These are phyloP conservation scores for Cladosporium velox DNA, from an alignment of 2,329 filamentous ascomycete genomes.

Conservation along the genomic window DNA sequence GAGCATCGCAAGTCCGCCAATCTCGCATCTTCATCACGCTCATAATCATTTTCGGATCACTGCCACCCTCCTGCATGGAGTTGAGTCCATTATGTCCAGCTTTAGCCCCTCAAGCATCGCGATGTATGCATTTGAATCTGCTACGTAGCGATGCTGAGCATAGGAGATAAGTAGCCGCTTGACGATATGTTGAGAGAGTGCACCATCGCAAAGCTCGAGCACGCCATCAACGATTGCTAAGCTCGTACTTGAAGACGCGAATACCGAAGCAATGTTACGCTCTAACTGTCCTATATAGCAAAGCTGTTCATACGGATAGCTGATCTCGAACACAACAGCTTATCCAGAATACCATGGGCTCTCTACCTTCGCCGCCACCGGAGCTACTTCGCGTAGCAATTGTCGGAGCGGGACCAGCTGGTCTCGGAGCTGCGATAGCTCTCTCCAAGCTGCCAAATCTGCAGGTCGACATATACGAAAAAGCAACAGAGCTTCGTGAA, in stretches of 20 bases:
- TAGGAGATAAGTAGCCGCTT: not conserved
- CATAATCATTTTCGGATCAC: too few relatives aligned
- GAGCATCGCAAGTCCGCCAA: too few relatives aligned
- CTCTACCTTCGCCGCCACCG: not conserved
- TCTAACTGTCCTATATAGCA: not conserved
- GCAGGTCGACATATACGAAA: constrained; percentile 48
- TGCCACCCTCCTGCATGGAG: too few relatives aligned
- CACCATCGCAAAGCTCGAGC: constrained; percentile 3
- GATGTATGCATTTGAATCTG: not conserved
- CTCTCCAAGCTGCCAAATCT: constrained; percentile 46
- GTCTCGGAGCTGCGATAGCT: constrained; percentile 50
- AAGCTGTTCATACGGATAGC: not conserved
- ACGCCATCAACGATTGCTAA: constrained; percentile 12
- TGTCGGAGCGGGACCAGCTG: constrained; percentile 43
- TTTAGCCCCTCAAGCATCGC: not conserved
- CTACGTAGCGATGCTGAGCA: not conserved
- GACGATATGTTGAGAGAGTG: not conserved
- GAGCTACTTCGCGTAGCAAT: constrained; percentile 36
- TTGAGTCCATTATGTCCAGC: not conserved
- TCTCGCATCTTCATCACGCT: too few relatives aligned
- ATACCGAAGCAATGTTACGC: not conserved
- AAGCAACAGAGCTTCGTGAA: constrained; percentile 48
- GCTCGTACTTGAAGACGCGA: not conserved
- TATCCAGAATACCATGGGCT: not conserved
- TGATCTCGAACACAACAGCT: not conserved